Conservation (phyloP, 1,139 yeast genomes). For the Taphrina flavorubra region DNA sequence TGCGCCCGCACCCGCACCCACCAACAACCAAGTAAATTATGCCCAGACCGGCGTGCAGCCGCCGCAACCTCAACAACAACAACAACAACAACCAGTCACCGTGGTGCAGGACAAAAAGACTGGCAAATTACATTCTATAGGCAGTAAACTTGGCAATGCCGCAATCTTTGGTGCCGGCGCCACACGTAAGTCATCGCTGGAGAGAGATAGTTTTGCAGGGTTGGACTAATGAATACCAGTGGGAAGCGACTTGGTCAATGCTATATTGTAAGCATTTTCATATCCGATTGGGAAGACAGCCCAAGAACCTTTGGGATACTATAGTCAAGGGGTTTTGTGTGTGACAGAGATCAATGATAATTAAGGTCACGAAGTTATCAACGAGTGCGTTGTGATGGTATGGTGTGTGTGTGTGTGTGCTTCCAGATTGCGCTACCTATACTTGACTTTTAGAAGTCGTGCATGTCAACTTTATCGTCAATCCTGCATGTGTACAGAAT, state of each 20-base stretch:
- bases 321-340: too few relatives aligned
- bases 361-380: too few relatives aligned
- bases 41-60: conserved; percentile 47
- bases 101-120: conserved; percentile 51
- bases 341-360: too few relatives aligned
- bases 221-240: conserved; percentile 50
- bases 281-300: too few relatives aligned
- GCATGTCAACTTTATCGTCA: too few relatives aligned
- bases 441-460: too few relatives aligned
- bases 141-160: conserved; percentile 86
- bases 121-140: conserved; percentile 63
- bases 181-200: conserved; percentile 53
- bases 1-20: conserved; percentile 46
- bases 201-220: neutral
- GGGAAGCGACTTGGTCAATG: conserved; percentile 84
- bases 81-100: conserved; percentile 49
- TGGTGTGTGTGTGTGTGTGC: too few relatives aligned
- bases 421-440: too few relatives aligned
- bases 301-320: too few relatives aligned
- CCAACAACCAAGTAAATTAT: conserved; percentile 47
- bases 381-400: too few relatives aligned
- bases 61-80: conserved; percentile 49
- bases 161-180: conserved; percentile 98
- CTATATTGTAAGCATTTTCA: conserved; percentile 63
- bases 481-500: too few relatives aligned